phyloP scores from a whole-genome alignment of 208 protist species.

The Angomonas deanei region DNA sequence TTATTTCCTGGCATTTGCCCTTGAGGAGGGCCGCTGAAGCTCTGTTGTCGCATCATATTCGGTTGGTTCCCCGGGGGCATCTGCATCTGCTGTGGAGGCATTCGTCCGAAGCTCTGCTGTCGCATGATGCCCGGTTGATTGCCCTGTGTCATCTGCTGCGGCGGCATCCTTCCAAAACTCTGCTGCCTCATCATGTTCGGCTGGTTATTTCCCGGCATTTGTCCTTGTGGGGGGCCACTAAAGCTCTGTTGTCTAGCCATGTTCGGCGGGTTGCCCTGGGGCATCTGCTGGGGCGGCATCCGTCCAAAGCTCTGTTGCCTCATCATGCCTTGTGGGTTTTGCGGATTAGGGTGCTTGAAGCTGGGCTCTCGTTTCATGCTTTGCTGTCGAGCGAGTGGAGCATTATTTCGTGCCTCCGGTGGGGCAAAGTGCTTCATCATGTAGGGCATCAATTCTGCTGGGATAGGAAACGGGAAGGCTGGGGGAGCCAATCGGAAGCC shows the following conservation, averaged over 20 bases:
- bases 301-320: too few species aligned
- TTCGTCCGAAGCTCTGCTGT: constrained; percentile 1
- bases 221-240: too few species aligned
- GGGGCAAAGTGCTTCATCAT: constrained; percentile 7
- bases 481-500: background rate
- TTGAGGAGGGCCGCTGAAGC: background rate
- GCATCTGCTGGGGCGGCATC: background rate
- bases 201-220: too few species aligned
- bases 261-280: background rate
- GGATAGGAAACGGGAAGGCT: background rate
- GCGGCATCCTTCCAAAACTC: too few species aligned
- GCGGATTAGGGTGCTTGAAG: too few species aligned
- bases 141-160: too few species aligned
- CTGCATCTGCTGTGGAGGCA: constrained; percentile 7
- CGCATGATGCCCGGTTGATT: background rate
- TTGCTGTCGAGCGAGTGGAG: background rate
- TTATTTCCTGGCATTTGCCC: too few species aligned
- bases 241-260: background rate
- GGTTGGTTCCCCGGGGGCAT: background rate
- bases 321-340: too few species aligned
- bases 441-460: background rate
- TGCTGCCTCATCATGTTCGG: background rate
- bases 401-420: background rate
- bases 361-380: too few species aligned
- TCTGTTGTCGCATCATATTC: too few species aligned